A percentile compares a stretch with the other conserved stretches of the same genome.
Conservation (phyloP, 306 rosid genomes). For the Ormosia emarginata region DNA sequence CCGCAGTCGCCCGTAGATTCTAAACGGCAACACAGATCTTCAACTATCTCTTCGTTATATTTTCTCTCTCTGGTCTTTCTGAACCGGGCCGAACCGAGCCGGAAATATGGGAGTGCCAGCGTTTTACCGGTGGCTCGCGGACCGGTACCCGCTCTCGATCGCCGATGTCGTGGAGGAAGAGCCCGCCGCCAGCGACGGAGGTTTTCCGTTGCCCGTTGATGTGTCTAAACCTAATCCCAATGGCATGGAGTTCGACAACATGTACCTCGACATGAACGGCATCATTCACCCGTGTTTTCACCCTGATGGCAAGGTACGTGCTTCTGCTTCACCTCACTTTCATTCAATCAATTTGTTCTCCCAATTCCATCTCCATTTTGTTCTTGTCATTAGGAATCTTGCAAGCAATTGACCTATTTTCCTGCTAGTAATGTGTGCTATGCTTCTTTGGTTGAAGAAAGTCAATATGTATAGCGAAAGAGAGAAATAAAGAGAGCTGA, state of each 20-base stretch:
- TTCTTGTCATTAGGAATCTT: background rate
- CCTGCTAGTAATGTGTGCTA: background rate
- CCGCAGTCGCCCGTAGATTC: conserved; percentile 31
- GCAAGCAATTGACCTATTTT: background rate
- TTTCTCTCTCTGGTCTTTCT: background rate
- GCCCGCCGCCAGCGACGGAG: conserved; percentile 26
- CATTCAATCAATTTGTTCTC: background rate
- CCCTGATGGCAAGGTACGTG: conserved; percentile 82
- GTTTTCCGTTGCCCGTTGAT: conserved; percentile 39
- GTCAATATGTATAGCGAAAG: background rate
- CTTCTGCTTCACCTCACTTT: background rate
- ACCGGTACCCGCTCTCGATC: conserved; percentile 83
- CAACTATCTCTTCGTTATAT: background rate
- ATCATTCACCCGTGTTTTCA: conserved; percentile 97
- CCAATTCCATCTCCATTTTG: background rate
- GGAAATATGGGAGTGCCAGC: conserved; percentile 94
- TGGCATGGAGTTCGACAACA: conserved; percentile 84
- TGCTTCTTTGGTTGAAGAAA: conserved; percentile 7
- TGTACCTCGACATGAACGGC: conserved; percentile 93
- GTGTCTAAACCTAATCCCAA: conserved; percentile 86
- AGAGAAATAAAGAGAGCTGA: background rate
- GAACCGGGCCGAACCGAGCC: conserved; percentile 41
- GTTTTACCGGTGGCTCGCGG: conserved; percentile 97
- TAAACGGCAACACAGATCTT: conserved; percentile 37
- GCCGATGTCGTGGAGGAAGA: conserved; percentile 79